Evolutionary conservation across 1,284 basidiomycete genomes (phyloP).

Genomic region (Stereum hirsutum): DNA sequence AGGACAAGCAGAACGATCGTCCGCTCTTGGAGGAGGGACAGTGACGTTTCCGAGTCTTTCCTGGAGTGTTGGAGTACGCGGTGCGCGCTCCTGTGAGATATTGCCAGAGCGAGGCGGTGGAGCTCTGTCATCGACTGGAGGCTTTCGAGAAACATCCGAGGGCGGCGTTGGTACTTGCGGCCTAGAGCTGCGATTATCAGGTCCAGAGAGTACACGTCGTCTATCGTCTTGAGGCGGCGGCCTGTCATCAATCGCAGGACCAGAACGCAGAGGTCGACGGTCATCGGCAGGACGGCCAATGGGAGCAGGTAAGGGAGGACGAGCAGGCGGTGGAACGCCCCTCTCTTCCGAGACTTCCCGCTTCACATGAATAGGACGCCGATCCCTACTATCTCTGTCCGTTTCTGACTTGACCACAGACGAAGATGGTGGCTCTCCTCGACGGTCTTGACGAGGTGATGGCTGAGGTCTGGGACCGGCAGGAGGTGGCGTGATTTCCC

Average conservation of each 20-base stretch:
- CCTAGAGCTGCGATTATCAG: no score
- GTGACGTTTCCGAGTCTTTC: slow-evolving; percentile 16
- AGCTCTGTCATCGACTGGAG: no score
- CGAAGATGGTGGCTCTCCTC: slow-evolving; percentile 1
- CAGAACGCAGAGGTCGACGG: slow-evolving; percentile 6
- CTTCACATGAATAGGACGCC: not conserved
- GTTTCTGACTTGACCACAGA: not conserved
- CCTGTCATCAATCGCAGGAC: not conserved
- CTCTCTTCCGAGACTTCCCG: not conserved
- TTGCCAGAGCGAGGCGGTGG: no score
- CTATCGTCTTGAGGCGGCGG: no score
- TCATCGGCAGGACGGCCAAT: not conserved
- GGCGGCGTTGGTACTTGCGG: no score
- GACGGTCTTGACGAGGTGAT: no score
- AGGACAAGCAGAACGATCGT: slow-evolving; percentile 11
- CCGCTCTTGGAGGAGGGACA: slow-evolving; percentile 2
- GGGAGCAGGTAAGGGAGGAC: slow-evolving; percentile 9
- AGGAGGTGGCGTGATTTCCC: no score
- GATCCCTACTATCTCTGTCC: not conserved
- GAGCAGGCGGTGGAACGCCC: slow-evolving; percentile 12
- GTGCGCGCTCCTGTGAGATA: slow-evolving; percentile 9
- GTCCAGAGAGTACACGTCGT: no score
- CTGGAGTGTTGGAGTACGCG: slow-evolving; percentile 14
- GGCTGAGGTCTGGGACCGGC: no score
- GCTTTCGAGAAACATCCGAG: no score